These are phyloP conservation scores for Backusella westeae DNA, from an alignment of 192 early-diverging fungal species.

Conservation along the genomic window DNA sequence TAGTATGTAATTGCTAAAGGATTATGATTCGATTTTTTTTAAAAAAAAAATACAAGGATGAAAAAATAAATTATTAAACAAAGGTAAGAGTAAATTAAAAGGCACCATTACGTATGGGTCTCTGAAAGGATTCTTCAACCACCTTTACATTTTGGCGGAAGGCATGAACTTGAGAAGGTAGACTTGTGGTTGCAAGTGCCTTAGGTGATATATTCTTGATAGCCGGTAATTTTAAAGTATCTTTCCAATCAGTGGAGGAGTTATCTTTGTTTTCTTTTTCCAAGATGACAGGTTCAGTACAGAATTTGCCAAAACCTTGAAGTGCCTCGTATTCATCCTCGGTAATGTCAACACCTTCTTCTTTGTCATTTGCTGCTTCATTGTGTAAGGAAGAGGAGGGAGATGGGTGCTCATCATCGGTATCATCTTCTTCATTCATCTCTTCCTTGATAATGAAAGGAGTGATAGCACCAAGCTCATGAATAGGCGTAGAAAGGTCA, in stretches of 20 bases:
- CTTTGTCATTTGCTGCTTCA: neutral
- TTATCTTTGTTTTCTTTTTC: neutral
- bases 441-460: neutral
- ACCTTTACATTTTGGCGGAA: neutral
- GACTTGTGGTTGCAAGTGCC: neutral
- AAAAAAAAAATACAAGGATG: neutral
- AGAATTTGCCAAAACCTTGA: conserved; percentile 30
- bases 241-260: neutral
- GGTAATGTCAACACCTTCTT: conserved; percentile 10
- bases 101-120: neutral
- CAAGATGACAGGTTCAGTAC: neutral
- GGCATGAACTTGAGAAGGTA: neutral
- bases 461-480: neutral
- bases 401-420: neutral
- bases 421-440: neutral
- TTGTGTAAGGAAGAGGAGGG: neutral
- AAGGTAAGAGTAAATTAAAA: neutral
- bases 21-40: neutral
- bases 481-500: neutral
- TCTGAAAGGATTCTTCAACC: neutral
- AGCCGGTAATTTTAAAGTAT: neutral
- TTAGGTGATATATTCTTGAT: neutral
- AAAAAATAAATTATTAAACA: neutral
- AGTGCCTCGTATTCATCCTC: conserved; percentile 30
- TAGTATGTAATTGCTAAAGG: neutral